Percentiles rank a stretch among this genome's conserved stretches.
Evolutionary conservation across 2,329 filamentous ascomycete species (phyloP).

Genomic region (Monilinia fructigena): DNA sequence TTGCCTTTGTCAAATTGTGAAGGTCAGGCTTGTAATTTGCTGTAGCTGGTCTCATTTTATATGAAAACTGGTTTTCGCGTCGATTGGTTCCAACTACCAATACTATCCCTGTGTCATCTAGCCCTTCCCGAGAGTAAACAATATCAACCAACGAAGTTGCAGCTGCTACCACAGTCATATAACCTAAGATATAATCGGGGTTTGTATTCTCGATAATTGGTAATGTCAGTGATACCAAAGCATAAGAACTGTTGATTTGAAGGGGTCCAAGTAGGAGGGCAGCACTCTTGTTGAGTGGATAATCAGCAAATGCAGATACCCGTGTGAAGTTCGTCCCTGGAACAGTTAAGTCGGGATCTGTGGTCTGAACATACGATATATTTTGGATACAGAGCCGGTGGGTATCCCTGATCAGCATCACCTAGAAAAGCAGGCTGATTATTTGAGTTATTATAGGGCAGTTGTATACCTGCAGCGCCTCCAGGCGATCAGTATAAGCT

Average conservation of each 20-base stretch:
- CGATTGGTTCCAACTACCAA: slow-evolving; percentile 68
- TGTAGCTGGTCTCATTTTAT: slow-evolving; percentile 48
- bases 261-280: slow-evolving; percentile 77
- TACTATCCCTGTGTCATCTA: slow-evolving; percentile 68
- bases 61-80: slow-evolving; percentile 62
- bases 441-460: slow-evolving; percentile 60
- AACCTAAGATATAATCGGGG: slow-evolving; percentile 67
- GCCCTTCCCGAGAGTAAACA: slow-evolving; percentile 62
- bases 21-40: slow-evolving; percentile 45
- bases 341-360: slow-evolving; percentile 28
- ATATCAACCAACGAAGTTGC: slow-evolving; percentile 63
- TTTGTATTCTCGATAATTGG: slow-evolving; percentile 70
- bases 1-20: slow-evolving; percentile 44
- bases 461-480: slow-evolving; percentile 47
- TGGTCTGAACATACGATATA: slow-evolving; percentile 57
- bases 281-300: slow-evolving; percentile 46
- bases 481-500: slow-evolving; percentile 16
- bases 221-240: slow-evolving; percentile 76
- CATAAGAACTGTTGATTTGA: slow-evolving; percentile 68
- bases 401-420: slow-evolving; percentile 65
- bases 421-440: slow-evolving; percentile 56
- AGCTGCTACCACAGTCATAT: slow-evolving; percentile 77
- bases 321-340: slow-evolving; percentile 19
- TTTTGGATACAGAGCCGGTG: slow-evolving; percentile 75
- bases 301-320: slow-evolving; percentile 35